Evolutionary conservation across 2,329 filamentous ascomycete genomes (phyloP), one percentile per base, ranked within the genome.

Genomic region (Xylaria sp.): DNA sequence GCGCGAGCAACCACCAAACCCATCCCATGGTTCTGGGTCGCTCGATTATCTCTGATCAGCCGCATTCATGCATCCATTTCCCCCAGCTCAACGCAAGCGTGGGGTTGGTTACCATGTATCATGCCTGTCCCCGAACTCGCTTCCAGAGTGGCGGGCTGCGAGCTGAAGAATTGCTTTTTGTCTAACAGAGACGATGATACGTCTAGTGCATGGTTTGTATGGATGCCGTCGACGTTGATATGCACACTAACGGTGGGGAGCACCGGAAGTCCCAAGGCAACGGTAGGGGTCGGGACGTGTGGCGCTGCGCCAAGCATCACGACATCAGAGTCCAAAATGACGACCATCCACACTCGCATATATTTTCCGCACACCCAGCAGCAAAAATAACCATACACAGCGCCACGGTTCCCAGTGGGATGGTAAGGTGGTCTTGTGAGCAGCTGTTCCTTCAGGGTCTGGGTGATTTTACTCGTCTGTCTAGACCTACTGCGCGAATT

Each of bases 241-340:
- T 59, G 41, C 41, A 39, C 39, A 41, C 60, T 64, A 60, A 64
- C 28, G 55, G 41, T 46, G 51, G 20, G 28, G 37, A 62, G 50
- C 39, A 28, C 37, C 44, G 37, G 56, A 56, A 23, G 20, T 28
- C 23, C 52, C 20, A 51, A 31, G 28, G 44, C 48, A 44, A 37
- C 9, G 34, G 55, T 48, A 57, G 66, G 56, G 50, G 51, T 61
- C 37, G n/a, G 51, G 41, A 58, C 31, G 28, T 58, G 46, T 66
- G 55, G 63, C 59, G 63, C 25, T 25, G 48, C 31, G 67, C 67
- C 64, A 69, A 69, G 67, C 52, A 69, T 69, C 67, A 69, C 67
- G 67, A 69, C 67, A 69, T 69, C 67, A n/a, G 23, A 34, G 59
- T 25, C 56, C 9, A 51, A 34, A 64, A 69, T 69, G 39, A 67